Percentiles rank a stretch among this genome's conserved stretches.
Evolutionary conservation across 2,329 filamentous ascomycete species (phyloP).

Genomic region (Aspergillus pseudonomiae): DNA sequence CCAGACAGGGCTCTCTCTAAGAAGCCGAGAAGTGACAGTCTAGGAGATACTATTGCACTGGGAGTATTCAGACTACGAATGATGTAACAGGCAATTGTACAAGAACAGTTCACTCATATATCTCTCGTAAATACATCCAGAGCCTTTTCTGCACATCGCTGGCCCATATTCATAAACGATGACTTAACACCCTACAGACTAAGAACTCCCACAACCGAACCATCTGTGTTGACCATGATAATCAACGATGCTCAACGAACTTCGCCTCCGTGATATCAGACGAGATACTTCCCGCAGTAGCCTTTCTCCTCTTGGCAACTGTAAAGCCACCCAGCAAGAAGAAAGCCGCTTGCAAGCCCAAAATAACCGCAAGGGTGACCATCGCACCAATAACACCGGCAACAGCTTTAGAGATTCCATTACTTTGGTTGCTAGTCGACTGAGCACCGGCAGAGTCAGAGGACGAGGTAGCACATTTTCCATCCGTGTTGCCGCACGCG

Average conservation of each 20-base stretch:
- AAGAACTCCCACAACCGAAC: background rate
- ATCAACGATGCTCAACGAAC: background rate
- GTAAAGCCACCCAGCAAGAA: slow-evolving; percentile 61
- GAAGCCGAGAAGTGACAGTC: too few relatives aligned
- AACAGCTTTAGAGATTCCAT: slow-evolving; percentile 67
- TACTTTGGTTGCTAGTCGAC: slow-evolving; percentile 27
- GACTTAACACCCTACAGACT: background rate
- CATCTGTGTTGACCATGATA: background rate
- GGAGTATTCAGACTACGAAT: too few relatives aligned
- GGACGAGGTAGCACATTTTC: slow-evolving; percentile 57
- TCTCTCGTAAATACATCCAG: background rate
- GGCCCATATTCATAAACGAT: background rate
- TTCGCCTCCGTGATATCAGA: slow-evolving; percentile 26
- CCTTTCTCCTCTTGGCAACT: slow-evolving; percentile 57
- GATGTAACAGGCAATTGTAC: too few relatives aligned
- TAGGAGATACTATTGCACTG: too few relatives aligned
- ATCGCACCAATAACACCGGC: slow-evolving; percentile 79
- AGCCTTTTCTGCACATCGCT: background rate
- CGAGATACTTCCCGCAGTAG: slow-evolving; percentile 15
- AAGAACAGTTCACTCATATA: background rate
- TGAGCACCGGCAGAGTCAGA: slow-evolving; percentile 29
- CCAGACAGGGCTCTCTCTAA: too few relatives aligned
- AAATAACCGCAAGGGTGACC: slow-evolving; percentile 67
- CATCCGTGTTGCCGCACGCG: slow-evolving; percentile 73
- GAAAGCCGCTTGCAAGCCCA: slow-evolving; percentile 58